Percentiles rank a stretch among this genome's conserved stretches.
Conservation (phyloP, 176 grass and related monocot genomes). For the Aegilops tauschii region DNA sequence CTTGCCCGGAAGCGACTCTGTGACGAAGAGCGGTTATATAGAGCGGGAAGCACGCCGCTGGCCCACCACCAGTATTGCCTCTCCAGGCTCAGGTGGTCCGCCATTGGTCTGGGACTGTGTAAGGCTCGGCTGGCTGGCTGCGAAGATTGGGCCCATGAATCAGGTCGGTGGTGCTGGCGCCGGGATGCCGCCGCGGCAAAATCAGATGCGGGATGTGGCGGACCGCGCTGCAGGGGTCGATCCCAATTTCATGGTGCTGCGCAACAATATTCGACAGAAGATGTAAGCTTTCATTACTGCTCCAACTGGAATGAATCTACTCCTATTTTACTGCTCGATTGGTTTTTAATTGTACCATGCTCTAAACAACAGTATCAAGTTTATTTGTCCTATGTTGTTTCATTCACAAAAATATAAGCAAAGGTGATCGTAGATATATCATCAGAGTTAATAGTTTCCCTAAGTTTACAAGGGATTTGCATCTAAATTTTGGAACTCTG, state of each 20-base stretch:
- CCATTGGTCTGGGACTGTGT: not conserved
- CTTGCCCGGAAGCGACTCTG: not conserved
- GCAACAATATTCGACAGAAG: slow-evolving; percentile 34
- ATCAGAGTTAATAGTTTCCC: not conserved
- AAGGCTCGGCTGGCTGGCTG: not conserved
- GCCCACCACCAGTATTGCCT: not conserved
- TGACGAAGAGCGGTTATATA: not conserved
- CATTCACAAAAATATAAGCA: too few relatives aligned
- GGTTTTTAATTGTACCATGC: not conserved
- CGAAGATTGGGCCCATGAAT: slow-evolving; percentile 22
- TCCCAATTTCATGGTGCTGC: slow-evolving; percentile 27
- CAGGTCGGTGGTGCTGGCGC: slow-evolving; percentile 21
- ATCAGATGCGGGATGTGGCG: slow-evolving; percentile 38
- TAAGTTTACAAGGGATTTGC: not conserved
- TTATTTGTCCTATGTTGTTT: not conserved
- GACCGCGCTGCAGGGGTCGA: slow-evolving; percentile 3
- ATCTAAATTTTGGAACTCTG: not conserved
- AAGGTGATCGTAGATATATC: not conserved
- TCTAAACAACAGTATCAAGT: not conserved
- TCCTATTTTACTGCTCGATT: not conserved
- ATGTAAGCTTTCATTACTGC: slow-evolving; percentile 52
- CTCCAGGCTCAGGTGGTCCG: not conserved
- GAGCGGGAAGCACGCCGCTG: not conserved
- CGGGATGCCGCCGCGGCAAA: slow-evolving; percentile 39
- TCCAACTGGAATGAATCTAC: not conserved